These are phyloP conservation scores for Rhizopogon sp. DNA, from an alignment of 768 basidiomycete genomes.

Conservation along the genomic window DNA sequence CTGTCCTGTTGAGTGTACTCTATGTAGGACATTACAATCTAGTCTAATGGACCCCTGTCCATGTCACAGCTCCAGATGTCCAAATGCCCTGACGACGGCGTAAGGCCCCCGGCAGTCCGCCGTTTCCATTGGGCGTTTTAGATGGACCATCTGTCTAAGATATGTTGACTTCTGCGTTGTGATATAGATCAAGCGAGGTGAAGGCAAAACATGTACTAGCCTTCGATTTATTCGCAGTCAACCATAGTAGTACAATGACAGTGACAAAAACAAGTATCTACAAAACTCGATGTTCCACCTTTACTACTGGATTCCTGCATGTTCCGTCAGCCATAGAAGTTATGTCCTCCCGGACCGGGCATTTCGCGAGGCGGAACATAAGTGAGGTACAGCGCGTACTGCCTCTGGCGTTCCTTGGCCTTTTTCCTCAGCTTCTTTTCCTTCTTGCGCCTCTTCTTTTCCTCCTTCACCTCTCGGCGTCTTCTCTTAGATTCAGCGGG, in stretches of 20 bases:
- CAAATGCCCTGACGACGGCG: too few species aligned
- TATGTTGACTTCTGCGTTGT: too few species aligned
- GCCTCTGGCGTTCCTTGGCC: slow-evolving; percentile 55
- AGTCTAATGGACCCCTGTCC: too few species aligned
- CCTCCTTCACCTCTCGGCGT: slow-evolving; percentile 50
- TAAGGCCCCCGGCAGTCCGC: too few species aligned
- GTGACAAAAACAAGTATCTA: neutral
- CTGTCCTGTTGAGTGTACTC: too few species aligned
- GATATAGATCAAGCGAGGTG: too few species aligned
- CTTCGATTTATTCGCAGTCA: neutral
- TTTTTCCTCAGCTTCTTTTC: slow-evolving; percentile 61
- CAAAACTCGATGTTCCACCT: neutral
- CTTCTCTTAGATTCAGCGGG: slow-evolving; percentile 46
- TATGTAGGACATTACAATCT: too few species aligned
- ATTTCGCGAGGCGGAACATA: slow-evolving; percentile 37
- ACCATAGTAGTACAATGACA: neutral
- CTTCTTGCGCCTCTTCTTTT: slow-evolving; percentile 55
- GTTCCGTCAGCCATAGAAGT: slow-evolving; percentile 20
- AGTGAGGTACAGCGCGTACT: slow-evolving; percentile 58
- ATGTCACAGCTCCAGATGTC: too few species aligned
- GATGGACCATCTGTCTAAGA: too few species aligned
- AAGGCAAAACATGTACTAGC: too few species aligned
- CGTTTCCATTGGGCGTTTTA: too few species aligned
- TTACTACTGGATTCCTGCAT: neutral
- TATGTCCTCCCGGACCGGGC: slow-evolving; percentile 19